Conservation (phyloP, 306 rosid genomes). For the Dalbergia cochinchinensis region DNA sequence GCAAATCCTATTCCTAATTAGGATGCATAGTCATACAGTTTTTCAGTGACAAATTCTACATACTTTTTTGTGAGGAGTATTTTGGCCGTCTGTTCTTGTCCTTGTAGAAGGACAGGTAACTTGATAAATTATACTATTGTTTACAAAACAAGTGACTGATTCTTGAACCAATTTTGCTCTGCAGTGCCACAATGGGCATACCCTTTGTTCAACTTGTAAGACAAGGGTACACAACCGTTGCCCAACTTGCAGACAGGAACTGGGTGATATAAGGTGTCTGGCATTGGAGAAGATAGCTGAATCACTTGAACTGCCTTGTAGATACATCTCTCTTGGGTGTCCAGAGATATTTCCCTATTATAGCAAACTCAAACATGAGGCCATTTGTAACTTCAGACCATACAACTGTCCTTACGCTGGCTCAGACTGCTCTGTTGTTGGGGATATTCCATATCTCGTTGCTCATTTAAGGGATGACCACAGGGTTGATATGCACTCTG, state of each 20-base stretch:
- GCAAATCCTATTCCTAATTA: not conserved
- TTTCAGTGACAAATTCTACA: not conserved
- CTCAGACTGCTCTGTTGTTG: slow-evolving; percentile 77
- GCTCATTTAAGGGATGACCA: slow-evolving; percentile 79
- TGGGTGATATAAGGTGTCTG: slow-evolving; percentile 83
- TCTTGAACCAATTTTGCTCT: slow-evolving; percentile 37
- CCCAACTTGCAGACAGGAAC: slow-evolving; percentile 81
- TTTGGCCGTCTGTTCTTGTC: not conserved
- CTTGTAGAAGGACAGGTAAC: slow-evolving; percentile 24
- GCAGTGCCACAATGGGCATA: slow-evolving; percentile 88
- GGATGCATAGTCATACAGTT: slow-evolving; percentile 2
- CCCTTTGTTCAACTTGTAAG: slow-evolving; percentile 83
- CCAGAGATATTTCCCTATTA: slow-evolving; percentile 81
- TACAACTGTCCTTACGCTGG: slow-evolving; percentile 83
- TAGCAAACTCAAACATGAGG: slow-evolving; percentile 79
- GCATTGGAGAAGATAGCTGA: slow-evolving; percentile 87
- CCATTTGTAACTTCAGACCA: slow-evolving; percentile 76
- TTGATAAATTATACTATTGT: slow-evolving; percentile 33
- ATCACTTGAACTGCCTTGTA: slow-evolving; percentile 81
- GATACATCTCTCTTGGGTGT: slow-evolving; percentile 70
- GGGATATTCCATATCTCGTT: slow-evolving; percentile 73
- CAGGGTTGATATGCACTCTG: slow-evolving; percentile 89
- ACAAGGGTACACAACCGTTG: slow-evolving; percentile 82
- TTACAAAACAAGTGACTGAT: slow-evolving; percentile 30
- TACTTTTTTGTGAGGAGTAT: not conserved